Base-by-base conservation (phyloP, 306 rosid genomes). In the Medicago arabica region DNA sequence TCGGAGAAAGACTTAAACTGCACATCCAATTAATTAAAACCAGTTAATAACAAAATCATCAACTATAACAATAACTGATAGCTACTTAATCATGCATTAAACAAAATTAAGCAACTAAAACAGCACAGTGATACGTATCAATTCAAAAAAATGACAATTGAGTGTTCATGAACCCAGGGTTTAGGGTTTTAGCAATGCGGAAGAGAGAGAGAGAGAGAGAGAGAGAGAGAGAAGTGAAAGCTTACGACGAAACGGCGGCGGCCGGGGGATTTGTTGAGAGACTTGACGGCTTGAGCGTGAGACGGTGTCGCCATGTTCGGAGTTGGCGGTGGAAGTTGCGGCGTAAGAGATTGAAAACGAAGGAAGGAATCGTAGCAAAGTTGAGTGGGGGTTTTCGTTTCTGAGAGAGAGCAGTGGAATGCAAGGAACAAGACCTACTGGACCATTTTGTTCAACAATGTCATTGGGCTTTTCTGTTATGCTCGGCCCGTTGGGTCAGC, bases 271-370 rank as follows among this genome's bases (percentile, higher is more conserved):
- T 84, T 90, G 85, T 90, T 94, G 78, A 92, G 98, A 49, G 96
- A 90, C 88, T 94, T 94, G 71, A 94, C 98, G 2, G 96, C 92
- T 80, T 82, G 87, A 60, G 93, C 90, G 15, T 91, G 87, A 19
- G 90, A 85, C 11, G 85, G 21, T 8, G 94, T 88, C 47, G 93
- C 96, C 98, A 92, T 92, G 65, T 31, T 71, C 7, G 47, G 41
- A 0, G 57, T 5, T 5, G 61, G 31, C 2, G 25, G 61, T 55
- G 31, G 61, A 55, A 55, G 61, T 55, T 9, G 31, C 61, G 25
- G 61, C 61, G 19, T 13, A 6, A 18, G 7, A 4, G 15, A 6
- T 55, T 55, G 61, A 34, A 34, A 34, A 34, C 0, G 38, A 34
- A 5, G 4, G 38, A 34, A 34, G 38, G 25, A 18, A 55, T 55